These are phyloP conservation scores for Aphanomyces euteiches DNA, from an alignment of 352 stramenopile species.

Conservation along the genomic window DNA sequence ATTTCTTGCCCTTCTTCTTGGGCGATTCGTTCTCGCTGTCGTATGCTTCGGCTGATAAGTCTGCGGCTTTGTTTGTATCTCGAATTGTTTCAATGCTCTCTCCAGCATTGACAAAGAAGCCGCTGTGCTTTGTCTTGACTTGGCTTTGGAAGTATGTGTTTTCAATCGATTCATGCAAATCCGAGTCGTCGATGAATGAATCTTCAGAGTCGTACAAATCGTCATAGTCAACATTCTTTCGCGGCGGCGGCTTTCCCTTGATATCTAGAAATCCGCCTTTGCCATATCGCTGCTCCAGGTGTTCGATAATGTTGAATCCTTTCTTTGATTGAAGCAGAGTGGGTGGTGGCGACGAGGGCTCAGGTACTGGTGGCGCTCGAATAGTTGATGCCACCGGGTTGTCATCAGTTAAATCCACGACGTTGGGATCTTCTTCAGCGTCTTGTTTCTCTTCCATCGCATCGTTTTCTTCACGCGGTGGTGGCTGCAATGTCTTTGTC, in stretches of 20 bases:
- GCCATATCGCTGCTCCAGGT: conserved; percentile 80
- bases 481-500: conserved; percentile 1
- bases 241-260: conserved; percentile 30
- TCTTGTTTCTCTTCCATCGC: neutral
- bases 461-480: neutral
- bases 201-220: conserved; percentile 87
- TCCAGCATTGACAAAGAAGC: conserved; percentile 85
- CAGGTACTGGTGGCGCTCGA: neutral
- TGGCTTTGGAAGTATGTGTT: conserved; percentile 63
- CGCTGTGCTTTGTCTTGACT: conserved; percentile 81
- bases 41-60: conserved; percentile 25
- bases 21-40: conserved; percentile 19
- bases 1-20: conserved; percentile 28
- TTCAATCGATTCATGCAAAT: conserved; percentile 83
- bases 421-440: conserved; percentile 7
- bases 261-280: conserved; percentile 54
- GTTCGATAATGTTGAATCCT: conserved; percentile 80
- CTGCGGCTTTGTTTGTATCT: conserved; percentile 25
- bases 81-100: conserved; percentile 81
- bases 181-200: conserved; percentile 81
- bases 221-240: conserved; percentile 62
- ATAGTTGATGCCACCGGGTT: neutral
- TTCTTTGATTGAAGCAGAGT: neutral
- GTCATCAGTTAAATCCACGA: conserved; percentile 14
- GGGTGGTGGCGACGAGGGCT: conserved; percentile 3